Base-by-base conservation (phyloP, 2,329 filamentous ascomycete genomes). In the Aureobasidium uvarum region DNA sequence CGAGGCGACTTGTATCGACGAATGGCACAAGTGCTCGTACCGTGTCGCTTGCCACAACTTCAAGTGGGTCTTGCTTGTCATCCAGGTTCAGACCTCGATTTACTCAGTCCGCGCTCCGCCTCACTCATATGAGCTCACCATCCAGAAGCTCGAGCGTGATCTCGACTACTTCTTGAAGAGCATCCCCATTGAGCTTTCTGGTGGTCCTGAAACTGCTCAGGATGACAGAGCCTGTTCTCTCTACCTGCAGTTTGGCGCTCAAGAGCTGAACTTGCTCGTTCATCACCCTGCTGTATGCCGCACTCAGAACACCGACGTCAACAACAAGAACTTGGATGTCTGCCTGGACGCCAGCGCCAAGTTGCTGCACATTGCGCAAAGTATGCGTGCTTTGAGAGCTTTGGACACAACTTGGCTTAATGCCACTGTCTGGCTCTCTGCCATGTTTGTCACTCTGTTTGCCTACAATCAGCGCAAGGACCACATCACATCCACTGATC, bases 381-480 rank as follows among this genome's bases (percentile, higher is more conserved):
- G 85, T 62, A 76, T 93, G 55, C 83, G 85, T 66, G 82, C 81
- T 69, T 79, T 87, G 66, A 90, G 89, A 71, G 86, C 86, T 51
- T 77, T 93, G 4, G 90, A 94, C 72, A 90, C 89, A 1, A 91
- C 89, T 0, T 93, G 90, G 89, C 89, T 90, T 70, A 88, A 89
- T 55, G 82, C 86, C 56, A 87, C 89, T 0, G 83, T 90, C 6
- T 91, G 90, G 71, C 82, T 90, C 14, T 86, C 88, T 50, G 89
- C 89, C 31, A 87, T 91, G 65, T 90, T 92, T 70, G 89, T 89
- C 0, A 87, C 85, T 16, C 78, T 94, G 0, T 90, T 89, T 54
- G 85, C 85, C 1, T 83, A 87, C 64, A 90, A 86, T 80, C 85
- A 91, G 72, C 84, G 87, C 55, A 82, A 88, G 36, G 84, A 85